These are phyloP conservation scores for Phytophthora pinifolia DNA, from an alignment of 352 stramenopile genomes.

Conservation along the genomic window DNA sequence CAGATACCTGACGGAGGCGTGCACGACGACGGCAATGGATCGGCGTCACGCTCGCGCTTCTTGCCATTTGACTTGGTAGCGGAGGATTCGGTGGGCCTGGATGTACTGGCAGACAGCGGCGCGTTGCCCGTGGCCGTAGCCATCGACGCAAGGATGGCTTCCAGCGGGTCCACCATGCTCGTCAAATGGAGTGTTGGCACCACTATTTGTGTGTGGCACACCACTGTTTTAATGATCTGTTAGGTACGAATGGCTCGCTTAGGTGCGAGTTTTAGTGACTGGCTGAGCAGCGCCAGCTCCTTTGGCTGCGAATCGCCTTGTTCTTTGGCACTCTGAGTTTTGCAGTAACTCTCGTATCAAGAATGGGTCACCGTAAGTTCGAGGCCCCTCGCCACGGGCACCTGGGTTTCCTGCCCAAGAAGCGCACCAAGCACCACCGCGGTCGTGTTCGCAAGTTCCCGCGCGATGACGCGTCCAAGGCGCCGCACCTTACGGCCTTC, in stretches of 20 bases:
- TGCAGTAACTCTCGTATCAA: slow-evolving; percentile 75
- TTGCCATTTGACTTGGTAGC: slow-evolving; percentile 12
- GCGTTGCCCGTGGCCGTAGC: slow-evolving; percentile 72
- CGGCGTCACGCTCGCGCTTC: slow-evolving; percentile 33
- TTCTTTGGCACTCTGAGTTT: slow-evolving; percentile 68
- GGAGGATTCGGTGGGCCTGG: neutral
- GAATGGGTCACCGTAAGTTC: slow-evolving; percentile 99
- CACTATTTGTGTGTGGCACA: no score
- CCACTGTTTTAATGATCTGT: no score
- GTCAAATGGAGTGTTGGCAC: no score
- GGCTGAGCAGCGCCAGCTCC: neutral
- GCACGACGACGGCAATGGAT: slow-evolving; percentile 1
- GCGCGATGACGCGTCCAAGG: slow-evolving; percentile 95
- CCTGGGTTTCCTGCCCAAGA: slow-evolving; percentile 99
- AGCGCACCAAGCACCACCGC: slow-evolving; percentile 99
- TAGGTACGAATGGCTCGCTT: no score
- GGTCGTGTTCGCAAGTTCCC: slow-evolving; percentile 99
- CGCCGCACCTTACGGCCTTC: slow-evolving; percentile 99
- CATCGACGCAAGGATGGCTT: slow-evolving; percentile 84
- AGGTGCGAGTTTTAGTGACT: neutral
- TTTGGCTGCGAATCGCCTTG: no score
- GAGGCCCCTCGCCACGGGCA: slow-evolving; percentile 96
- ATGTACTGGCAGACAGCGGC: neutral
- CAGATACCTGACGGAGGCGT: slow-evolving; percentile 37
- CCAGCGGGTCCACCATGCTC: slow-evolving; percentile 44